Percentiles rank a stretch among this genome's conserved stretches.
phyloP scores from a whole-genome alignment of 352 stramenopile species.

The Globisporangium irregulare region DNA sequence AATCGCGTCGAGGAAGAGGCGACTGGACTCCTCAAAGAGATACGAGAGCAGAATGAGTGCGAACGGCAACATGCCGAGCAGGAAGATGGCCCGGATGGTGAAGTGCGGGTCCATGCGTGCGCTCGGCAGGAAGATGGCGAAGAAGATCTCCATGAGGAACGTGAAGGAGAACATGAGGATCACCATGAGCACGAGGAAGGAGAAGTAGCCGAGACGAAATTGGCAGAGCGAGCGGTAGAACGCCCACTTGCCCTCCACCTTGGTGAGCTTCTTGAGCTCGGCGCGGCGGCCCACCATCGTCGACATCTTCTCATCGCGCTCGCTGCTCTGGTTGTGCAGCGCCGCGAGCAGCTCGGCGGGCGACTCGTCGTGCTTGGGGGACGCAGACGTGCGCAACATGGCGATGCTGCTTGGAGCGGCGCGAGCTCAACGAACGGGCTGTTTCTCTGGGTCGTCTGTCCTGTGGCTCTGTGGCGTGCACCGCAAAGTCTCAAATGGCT shows the following conservation, averaged over 20 bases:
- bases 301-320: slow-evolving; percentile 53
- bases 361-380: slow-evolving; percentile 15
- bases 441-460: not conserved
- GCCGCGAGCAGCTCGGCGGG: slow-evolving; percentile 17
- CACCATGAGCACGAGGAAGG: slow-evolving; percentile 87
- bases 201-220: slow-evolving; percentile 86
- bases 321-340: slow-evolving; percentile 26
- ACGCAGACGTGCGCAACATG: slow-evolving; percentile 12
- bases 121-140: slow-evolving; percentile 85
- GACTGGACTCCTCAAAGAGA: slow-evolving; percentile 81
- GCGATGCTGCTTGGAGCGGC: not conserved
- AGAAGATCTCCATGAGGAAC: slow-evolving; percentile 90
- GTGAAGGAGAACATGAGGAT: slow-evolving; percentile 90
- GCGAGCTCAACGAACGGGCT: not conserved
- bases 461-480: not conserved
- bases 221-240: slow-evolving; percentile 79
- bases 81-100: slow-evolving; percentile 60
- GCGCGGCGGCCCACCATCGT: slow-evolving; percentile 53
- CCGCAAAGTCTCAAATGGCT: slow-evolving; percentile 13
- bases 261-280: slow-evolving; percentile 70
- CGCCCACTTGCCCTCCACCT: slow-evolving; percentile 56
- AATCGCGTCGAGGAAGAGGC: slow-evolving; percentile 82
- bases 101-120: slow-evolving; percentile 71
- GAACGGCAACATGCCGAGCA: slow-evolving; percentile 71
- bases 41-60: slow-evolving; percentile 84